Base-by-base conservation (phyloP, 2,329 filamentous ascomycete genomes). In the Tolypocladium album region DNA sequence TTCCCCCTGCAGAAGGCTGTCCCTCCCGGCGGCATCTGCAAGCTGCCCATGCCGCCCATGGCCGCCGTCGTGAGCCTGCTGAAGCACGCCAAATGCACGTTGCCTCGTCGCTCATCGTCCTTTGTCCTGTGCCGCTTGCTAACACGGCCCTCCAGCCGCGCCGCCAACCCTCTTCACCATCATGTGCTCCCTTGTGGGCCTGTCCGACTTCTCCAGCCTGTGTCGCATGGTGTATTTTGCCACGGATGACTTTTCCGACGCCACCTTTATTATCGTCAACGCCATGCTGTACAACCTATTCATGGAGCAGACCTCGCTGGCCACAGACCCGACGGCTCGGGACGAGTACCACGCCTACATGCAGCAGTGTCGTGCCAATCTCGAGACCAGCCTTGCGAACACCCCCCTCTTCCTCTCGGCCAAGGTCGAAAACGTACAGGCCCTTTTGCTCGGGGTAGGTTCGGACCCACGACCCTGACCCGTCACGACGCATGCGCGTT, bases 391-490 rank as follows among this genome's bases (percentile, higher is more conserved):
- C 4, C 68, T 82, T 1, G 74, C 76, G 36, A 78, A 80, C 64
- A 72, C 86, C 59, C 80, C 80, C 15, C 71, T 88, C 31, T 76
- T 87, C 63, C 72, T 86, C 66, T 80, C 83, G 1, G 76, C 82
- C 31, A 82, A 74, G 38, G 69, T 77, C 43, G 72, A 82, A 63
- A 86, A 80, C 52, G 77, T 87, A 27, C 78, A 85, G 63, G 82
- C 84, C 12, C 73, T 88, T 3, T 66, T 82, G n/a, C 71, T 87
- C 9, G 84, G 80, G 0, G 84, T 85, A 69, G 65, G 78, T 71
- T 6, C 9, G 8, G 22, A 24, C 36, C 15, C 20, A 3, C 22
- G 11, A 11, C 13, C 8, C 5, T 15, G 2, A 22, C 22, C 27
- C 8, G 5, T 52, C 47, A 8, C 34, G 27, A 7, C 15, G 17